These are phyloP conservation scores for Globisporangium irregulare DNA, from an alignment of 352 stramenopile genomes.

Conservation along the genomic window DNA sequence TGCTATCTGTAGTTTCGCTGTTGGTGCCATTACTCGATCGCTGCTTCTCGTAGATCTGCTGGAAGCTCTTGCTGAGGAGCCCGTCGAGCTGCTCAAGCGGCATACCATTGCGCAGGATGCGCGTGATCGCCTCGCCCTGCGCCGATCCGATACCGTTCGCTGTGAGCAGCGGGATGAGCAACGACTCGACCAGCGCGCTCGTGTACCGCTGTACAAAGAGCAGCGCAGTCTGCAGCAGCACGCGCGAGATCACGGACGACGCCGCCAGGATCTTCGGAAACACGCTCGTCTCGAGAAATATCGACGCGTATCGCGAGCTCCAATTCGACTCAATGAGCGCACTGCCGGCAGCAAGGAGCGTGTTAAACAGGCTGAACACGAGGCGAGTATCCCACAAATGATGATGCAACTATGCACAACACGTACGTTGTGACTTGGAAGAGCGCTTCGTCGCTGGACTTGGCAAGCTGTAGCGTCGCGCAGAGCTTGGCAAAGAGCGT, in stretches of 20 bases:
- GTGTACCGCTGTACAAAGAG: slow-evolving; percentile 50
- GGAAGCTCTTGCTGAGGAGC: slow-evolving; percentile 36
- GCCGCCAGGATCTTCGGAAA: slow-evolving; percentile 54
- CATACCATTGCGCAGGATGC: slow-evolving; percentile 55
- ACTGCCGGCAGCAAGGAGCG: slow-evolving; percentile 19
- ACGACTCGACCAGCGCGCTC: slow-evolving; percentile 38
- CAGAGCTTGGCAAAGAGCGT: slow-evolving; percentile 47
- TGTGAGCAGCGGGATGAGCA: slow-evolving; percentile 54
- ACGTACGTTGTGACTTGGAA: slow-evolving; percentile 51
- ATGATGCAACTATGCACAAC: not conserved
- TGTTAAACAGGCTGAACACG: not conserved
- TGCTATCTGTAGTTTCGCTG: not conserved
- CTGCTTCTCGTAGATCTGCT: slow-evolving; percentile 13
- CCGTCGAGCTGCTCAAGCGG: slow-evolving; percentile 45
- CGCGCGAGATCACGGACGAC: slow-evolving; percentile 67
- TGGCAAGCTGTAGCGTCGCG: slow-evolving; percentile 36
- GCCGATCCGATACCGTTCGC: slow-evolving; percentile 31
- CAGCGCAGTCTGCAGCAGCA: slow-evolving; percentile 59
- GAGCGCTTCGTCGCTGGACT: slow-evolving; percentile 57
- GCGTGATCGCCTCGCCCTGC: slow-evolving; percentile 67
- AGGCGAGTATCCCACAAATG: not conserved
- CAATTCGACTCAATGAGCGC: slow-evolving; percentile 60
- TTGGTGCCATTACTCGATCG: not conserved
- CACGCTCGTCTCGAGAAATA: slow-evolving; percentile 57
- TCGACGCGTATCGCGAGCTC: slow-evolving; percentile 61